Evolutionary conservation across 257 asterid species (phyloP), one percentile per base, ranked within the genome.

Genomic region (Solanum tarapatanum): DNA sequence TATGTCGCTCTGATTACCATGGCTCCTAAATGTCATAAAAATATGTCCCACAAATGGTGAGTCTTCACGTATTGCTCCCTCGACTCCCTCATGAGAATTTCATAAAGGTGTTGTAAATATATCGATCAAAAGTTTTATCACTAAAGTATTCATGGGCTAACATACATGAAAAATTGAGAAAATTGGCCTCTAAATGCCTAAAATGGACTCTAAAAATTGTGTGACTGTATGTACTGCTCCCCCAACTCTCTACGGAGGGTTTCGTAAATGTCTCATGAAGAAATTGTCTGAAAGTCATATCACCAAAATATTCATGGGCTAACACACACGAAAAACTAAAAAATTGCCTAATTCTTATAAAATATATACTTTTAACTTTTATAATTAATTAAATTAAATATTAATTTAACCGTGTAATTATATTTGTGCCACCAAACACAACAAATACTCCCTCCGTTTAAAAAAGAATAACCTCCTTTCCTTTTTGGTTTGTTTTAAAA

Each of bases 101-200:
- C 24, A 55, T 19, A 19, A 55, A 55, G 66, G 2, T 55, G 19
- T 19, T 19, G 24, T 1, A 55, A 58, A 7, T 2, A 58, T 2
- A 17, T 19, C 0, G 2, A 58, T 0, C 66, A 0, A 1, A 58
- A 55, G n/a, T 17, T 0, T 17, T 55, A 55, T 19, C 5, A 55
- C 3, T 8, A 55, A 55, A 19, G 0, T 19, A 55, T 55, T 55
- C 5, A 51, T 51, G n/a, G 24, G 11, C 11, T 55, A 55, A 55
- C 1, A 19, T 8, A 48, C 60, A 48, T 0, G 0, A 4, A 45
- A 45, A 17, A 55, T 0, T 55, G 1, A 17, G 10, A 55, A 17
- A 55, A 55, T 17, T 55, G 64, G 9, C 10, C 64, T 0, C 10
- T 55, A 55, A 55, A 55, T 55, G 0, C 1, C n/a, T 2, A 55